Evolutionary conservation across 208 protist species (phyloP).

Genomic region (Crithidia mellificae): DNA sequence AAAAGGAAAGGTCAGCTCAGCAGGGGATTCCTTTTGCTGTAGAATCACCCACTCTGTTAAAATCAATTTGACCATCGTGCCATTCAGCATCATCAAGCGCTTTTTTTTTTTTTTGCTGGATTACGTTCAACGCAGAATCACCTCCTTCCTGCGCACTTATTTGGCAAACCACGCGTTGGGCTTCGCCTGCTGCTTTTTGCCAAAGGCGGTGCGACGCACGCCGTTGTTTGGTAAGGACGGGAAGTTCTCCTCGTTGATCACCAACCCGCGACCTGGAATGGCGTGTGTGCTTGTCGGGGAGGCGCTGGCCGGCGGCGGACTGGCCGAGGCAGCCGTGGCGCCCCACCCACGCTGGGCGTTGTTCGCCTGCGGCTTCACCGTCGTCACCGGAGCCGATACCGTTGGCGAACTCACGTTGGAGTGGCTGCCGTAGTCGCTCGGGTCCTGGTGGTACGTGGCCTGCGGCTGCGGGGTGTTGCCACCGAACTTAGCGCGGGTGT

Average conservation of each 20-base stretch:
- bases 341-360: constrained; percentile 15
- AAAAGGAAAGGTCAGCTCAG: no score
- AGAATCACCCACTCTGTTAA: no score
- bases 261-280: constrained; percentile 20
- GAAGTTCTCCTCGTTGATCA: constrained; percentile 55
- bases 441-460: constrained; percentile 12
- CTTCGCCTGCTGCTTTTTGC: constrained; percentile 29
- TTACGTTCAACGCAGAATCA: not conserved
- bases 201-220: constrained; percentile 22
- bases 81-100: not conserved
- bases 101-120: no score
- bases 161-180: constrained; percentile 56
- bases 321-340: constrained; percentile 1
- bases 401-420: not conserved
- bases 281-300: constrained; percentile 7
- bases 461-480: not conserved
- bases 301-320: not conserved
- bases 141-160: not conserved
- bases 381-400: not conserved
- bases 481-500: constrained; percentile 27
- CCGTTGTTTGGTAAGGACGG: constrained; percentile 45
- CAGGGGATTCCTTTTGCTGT: no score
- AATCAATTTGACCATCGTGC: no score
- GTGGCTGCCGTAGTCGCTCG: not conserved
- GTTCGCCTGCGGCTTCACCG: constrained; percentile 19